Evolutionary conservation across 768 basidiomycete genomes (phyloP).

Genomic region (Xerocomus brunneocitrinus): DNA sequence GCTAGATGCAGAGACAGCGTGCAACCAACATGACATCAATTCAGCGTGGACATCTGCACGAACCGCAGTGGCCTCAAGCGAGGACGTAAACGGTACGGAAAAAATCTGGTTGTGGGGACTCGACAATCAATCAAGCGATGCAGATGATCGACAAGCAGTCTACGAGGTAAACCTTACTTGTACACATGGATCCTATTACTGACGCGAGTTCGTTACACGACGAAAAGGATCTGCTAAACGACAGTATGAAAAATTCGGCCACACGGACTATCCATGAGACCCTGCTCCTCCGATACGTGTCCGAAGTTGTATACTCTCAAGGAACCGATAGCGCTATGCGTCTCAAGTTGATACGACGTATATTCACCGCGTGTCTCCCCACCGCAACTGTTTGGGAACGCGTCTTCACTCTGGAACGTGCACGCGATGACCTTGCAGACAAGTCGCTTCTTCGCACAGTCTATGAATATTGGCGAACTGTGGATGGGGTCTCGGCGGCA

Average conservation of each 20-base stretch:
- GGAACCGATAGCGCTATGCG: slow-evolving; percentile 14
- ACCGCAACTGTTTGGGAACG: slow-evolving; percentile 41
- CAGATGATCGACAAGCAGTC: slow-evolving; percentile 17
- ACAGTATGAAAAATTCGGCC: slow-evolving; percentile 43
- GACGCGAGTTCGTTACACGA: background rate
- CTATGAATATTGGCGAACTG: slow-evolving; percentile 42
- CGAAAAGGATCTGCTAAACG: slow-evolving; percentile 39
- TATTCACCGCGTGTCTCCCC: slow-evolving; percentile 40
- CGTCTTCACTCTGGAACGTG: slow-evolving; percentile 34
- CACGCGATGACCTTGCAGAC: slow-evolving; percentile 13
- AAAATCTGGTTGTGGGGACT: slow-evolving; percentile 58
- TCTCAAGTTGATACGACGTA: slow-evolving; percentile 34
- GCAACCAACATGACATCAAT: slow-evolving; percentile 22
- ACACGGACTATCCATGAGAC: slow-evolving; percentile 41
- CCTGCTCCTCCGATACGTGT: slow-evolving; percentile 44
- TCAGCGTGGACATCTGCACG: slow-evolving; percentile 46
- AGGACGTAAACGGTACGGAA: slow-evolving; percentile 24
- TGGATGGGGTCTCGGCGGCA: slow-evolving; percentile 36
- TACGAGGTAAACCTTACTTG: slow-evolving; percentile 32
- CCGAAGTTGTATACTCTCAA: slow-evolving; percentile 26
- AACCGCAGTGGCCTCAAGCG: slow-evolving; percentile 24
- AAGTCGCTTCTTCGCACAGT: slow-evolving; percentile 22
- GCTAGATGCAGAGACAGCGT: slow-evolving; percentile 40
- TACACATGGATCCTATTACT: background rate
- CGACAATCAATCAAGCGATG: slow-evolving; percentile 16